Conservation (phyloP, 768 basidiomycete genomes). For the Rhodotorula toruloides region DNA sequence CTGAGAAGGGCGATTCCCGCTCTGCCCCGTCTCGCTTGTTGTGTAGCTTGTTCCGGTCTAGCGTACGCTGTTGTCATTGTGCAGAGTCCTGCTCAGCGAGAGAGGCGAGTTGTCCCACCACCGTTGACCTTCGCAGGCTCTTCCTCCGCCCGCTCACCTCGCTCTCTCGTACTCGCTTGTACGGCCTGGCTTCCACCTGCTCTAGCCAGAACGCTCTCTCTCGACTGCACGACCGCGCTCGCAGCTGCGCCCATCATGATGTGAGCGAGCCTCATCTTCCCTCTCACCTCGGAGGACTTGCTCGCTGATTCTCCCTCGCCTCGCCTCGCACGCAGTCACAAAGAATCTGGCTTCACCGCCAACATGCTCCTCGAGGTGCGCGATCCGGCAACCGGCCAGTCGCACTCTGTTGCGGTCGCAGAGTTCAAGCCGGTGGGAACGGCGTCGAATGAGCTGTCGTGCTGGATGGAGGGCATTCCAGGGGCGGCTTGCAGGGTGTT, state of each 20-base stretch:
- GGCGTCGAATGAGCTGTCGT: not conserved
- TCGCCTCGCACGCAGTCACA: not conserved
- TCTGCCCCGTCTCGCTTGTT: not conserved
- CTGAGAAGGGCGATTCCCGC: not conserved
- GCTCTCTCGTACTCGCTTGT: no score
- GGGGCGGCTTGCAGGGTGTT: not conserved
- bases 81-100: no score
- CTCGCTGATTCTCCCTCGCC: not conserved
- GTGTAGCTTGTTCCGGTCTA: not conserved
- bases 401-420: not conserved
- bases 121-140: not conserved
- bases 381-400: not conserved
- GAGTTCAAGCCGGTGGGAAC: no score
- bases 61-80: no score
- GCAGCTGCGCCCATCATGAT: no score
- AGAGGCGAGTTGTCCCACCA: not conserved
- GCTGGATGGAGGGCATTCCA: not conserved
- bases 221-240: no score
- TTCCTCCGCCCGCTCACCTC: no score
- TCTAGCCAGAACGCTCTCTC: no score
- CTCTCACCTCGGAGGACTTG: no score
- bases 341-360: not conserved
- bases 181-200: no score
- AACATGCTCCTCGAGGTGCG: not conserved
- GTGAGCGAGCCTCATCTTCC: no score